A percentile compares a stretch with the other conserved stretches of the same genome.
Conservation (phyloP, 2,329 filamentous ascomycete species). For the Simplicillium sp. region DNA sequence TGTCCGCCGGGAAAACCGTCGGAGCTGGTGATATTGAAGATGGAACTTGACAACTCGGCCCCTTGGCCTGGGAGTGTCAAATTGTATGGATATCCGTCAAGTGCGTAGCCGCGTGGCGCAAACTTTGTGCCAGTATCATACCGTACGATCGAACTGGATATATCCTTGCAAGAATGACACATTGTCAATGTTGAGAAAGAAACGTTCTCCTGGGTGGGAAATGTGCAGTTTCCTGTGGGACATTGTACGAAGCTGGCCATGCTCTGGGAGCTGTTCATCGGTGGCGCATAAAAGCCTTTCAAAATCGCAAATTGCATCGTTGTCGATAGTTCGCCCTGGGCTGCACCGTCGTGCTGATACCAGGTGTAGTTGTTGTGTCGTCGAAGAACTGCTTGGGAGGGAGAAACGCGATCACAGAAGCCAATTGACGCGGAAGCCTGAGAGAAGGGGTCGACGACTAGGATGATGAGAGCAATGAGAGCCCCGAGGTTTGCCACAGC, state of each 20-base stretch:
- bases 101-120: not conserved
- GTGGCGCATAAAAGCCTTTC: not conserved
- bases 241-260: not conserved
- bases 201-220: not conserved
- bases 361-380: not conserved
- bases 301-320: slow-evolving; percentile 1
- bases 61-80: not conserved
- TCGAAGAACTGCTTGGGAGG: not conserved
- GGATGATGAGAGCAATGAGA: not conserved
- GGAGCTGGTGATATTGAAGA: not conserved
- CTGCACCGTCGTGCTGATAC: not conserved
- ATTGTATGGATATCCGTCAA: not conserved
- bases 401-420: not conserved
- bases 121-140: not conserved
- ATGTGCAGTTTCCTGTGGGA: slow-evolving; percentile 1
- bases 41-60: too few relatives aligned
- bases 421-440: not conserved
- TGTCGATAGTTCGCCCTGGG: not conserved
- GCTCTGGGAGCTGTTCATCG: not conserved
- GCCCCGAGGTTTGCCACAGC: not conserved
- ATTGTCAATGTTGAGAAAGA: not conserved
- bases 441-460: slow-evolving; percentile 1
- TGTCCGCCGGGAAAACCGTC: not conserved
- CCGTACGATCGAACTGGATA: not conserved
- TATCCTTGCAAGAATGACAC: not conserved